Base-by-base conservation (phyloP, 352 stramenopile genomes). In the Phytopythium mirpurense region DNA sequence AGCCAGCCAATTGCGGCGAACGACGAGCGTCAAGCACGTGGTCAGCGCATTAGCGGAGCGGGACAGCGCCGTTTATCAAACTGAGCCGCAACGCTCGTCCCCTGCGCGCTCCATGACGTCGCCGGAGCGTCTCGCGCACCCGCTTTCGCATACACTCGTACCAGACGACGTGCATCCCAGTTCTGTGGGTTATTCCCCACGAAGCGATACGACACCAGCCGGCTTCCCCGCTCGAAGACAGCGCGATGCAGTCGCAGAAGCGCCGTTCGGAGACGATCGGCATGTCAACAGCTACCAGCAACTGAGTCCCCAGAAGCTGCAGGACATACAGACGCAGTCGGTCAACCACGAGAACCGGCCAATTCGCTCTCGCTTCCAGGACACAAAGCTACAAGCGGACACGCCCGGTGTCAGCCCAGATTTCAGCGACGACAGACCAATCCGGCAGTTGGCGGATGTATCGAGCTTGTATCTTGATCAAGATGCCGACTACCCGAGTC, bases 1-100 rank as follows among this genome's bases (percentile, higher is more conserved):
- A 63, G 67, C 76, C 3, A 68, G 63, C 31, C 57, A 81, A 18
- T 43, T 86, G 18, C 68, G 70, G 6, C 76, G 74, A 36, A 69
- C 70, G 8, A 54, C 65, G n/a, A 83, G 72, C 49, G 51, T 55
- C 5, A 85, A 78, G 40, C 70, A 70, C 24, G 26, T 68, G 5
- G 46, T 19, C 12, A 41, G 29, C 45, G 45, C 9, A 29, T n/a
- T 15, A 7, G 3, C n/a, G 16, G n/a, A 10, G 46, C 21, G 21
- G n/a, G n/a, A n/a, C n/a, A n/a, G n/a, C n/a, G n/a, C n/a, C n/a
- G n/a, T 19, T 8, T 32, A 29, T n/a, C n/a, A 19, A 11, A 1
- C 5, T 12, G 19, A 44, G 1, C 9, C n/a, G 21, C 18, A 52
- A 49, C 16, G 40, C 34, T 7, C 46, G 2, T 26, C 40, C 7